Percentiles rank a stretch among this genome's conserved stretches.
These are phyloP conservation scores for Puya raimondii DNA, from an alignment of 176 grass and related monocot genomes.

Conservation along the genomic window DNA sequence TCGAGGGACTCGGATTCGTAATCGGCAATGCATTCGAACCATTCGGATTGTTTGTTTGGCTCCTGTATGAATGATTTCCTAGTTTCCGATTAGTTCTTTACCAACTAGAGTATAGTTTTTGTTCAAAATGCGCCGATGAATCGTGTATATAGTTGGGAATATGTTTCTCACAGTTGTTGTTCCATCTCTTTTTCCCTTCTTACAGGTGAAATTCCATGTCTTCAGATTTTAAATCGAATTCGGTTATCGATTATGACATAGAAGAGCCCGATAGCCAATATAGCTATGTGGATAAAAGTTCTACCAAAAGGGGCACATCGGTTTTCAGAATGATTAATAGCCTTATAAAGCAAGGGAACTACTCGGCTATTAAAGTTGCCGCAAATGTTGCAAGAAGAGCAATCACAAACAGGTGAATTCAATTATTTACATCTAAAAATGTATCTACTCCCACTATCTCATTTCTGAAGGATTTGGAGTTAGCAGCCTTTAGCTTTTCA, in stretches of 20 bases:
- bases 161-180: not conserved
- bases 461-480: not conserved
- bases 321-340: constrained; percentile 51
- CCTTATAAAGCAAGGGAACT: constrained; percentile 75
- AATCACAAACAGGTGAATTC: constrained; percentile 43
- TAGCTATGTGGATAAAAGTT: constrained; percentile 36
- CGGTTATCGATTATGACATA: constrained; percentile 39
- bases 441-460: not conserved
- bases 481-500: too few species aligned
- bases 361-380: constrained; percentile 50
- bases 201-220: constrained; percentile 54
- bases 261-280: constrained; percentile 54
- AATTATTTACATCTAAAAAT: not conserved
- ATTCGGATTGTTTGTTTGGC: too few species aligned
- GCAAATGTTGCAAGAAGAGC: constrained; percentile 39
- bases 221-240: constrained; percentile 35
- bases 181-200: not conserved
- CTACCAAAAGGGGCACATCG: constrained; percentile 48
- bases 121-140: not conserved
- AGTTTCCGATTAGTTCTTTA: too few species aligned
- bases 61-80: too few species aligned
- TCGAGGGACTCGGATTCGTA: too few species aligned
- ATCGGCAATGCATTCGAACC: too few species aligned
- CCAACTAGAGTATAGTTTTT: not conserved
- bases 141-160: not conserved